These are phyloP conservation scores for Acanthamoeba culbertsoni DNA, from an alignment of 208 protist species.

Conservation along the genomic window DNA sequence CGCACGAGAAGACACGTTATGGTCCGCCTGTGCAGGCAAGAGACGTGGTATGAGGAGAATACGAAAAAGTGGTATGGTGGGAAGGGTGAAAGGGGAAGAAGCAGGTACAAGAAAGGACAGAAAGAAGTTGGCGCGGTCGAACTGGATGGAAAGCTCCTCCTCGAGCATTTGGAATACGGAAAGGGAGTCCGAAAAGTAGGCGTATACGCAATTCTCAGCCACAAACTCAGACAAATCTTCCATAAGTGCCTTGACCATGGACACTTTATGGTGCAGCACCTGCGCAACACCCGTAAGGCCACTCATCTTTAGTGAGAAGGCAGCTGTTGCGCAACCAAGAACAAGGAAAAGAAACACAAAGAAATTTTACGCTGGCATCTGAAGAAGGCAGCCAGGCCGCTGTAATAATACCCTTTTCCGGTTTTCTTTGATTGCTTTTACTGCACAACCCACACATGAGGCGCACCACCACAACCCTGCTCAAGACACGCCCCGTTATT, in stretches of 20 bases:
- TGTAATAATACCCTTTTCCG: no score
- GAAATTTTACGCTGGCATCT: no score
- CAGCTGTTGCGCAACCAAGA: neutral
- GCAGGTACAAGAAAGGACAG: neutral
- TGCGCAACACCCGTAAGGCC: neutral
- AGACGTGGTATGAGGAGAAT: neutral
- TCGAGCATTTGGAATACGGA: constrained; percentile 31
- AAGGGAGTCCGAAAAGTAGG: neutral
- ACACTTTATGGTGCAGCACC: neutral
- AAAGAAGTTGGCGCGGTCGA: constrained; percentile 30
- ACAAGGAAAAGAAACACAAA: no score
- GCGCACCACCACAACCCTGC: neutral
- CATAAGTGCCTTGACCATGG: neutral
- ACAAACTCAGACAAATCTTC: neutral
- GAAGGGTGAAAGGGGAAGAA: neutral
- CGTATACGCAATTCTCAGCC: neutral
- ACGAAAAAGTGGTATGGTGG: neutral
- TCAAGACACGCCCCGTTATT: neutral
- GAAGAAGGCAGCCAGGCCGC: no score
- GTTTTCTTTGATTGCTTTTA: no score
- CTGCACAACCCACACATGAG: neutral
- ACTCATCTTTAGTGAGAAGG: neutral
- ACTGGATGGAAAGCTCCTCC: constrained; percentile 24
- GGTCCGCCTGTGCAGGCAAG: neutral
- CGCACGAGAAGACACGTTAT: neutral